Evolutionary conservation across 495 filamentous ascomycete genomes (phyloP).

Genomic region (Aspergillus biplanus): DNA sequence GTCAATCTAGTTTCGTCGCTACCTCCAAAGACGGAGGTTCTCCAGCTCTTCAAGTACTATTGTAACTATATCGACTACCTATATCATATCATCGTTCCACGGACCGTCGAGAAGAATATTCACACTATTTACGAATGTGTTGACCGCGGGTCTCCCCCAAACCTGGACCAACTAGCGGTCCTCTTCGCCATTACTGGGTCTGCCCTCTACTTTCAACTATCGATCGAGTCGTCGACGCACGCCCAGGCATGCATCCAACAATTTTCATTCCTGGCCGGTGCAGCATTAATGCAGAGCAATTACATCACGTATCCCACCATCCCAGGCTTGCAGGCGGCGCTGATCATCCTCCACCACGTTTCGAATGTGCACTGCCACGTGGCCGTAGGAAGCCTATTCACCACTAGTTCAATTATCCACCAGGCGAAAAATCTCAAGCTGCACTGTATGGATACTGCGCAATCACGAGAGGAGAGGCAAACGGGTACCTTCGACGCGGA

Average conservation of each 20-base stretch:
- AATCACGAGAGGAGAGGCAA: conserved; percentile 20
- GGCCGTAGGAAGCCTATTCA: conserved; percentile 38
- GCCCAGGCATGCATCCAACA: conserved; percentile 36
- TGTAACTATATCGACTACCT: conserved; percentile 40
- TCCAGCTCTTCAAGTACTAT: conserved; percentile 42
- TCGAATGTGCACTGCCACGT: conserved; percentile 32
- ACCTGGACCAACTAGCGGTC: conserved; percentile 37
- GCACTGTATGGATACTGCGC: conserved; percentile 44
- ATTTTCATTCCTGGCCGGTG: conserved; percentile 35
- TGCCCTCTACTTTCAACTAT: conserved; percentile 39
- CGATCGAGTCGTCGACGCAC: conserved; percentile 28
- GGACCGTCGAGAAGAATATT: conserved; percentile 34
- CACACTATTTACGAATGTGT: conserved; percentile 35
- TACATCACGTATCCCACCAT: conserved; percentile 40
- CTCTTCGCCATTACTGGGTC: conserved; percentile 45
- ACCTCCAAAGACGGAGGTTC: conserved; percentile 32
- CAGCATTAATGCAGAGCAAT: conserved; percentile 41
- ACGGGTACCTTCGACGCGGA: conserved; percentile 24
- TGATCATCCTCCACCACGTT: conserved; percentile 42
- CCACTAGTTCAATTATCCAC: conserved; percentile 35
- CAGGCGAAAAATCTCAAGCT: conserved; percentile 49
- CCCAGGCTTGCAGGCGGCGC: conserved; percentile 51
- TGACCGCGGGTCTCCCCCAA: conserved; percentile 17
- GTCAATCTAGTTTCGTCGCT: conserved; percentile 31
- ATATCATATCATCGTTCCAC: conserved; percentile 42